Evolutionary conservation across 2,329 filamentous ascomycete genomes (phyloP).

Genomic region (Arthrinium phaeospermum): DNA sequence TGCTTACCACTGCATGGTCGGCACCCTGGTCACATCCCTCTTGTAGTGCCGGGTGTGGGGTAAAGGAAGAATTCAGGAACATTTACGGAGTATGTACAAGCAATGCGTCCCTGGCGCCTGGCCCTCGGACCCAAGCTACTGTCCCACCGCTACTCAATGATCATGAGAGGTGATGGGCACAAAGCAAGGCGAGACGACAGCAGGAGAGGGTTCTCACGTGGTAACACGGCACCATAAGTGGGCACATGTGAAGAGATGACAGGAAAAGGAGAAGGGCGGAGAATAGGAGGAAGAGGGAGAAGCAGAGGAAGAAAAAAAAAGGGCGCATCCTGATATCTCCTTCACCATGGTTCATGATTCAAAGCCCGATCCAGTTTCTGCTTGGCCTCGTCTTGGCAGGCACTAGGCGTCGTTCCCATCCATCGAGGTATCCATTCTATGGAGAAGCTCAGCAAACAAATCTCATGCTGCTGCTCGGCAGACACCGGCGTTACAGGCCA

Average conservation of each 20-base stretch:
- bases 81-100: not conserved
- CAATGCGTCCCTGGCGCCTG: not conserved
- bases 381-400: conserved; percentile 8
- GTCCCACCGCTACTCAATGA: not conserved
- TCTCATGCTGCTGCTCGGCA: not conserved
- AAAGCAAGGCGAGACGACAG: not conserved
- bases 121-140: not conserved
- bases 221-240: not conserved
- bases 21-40: not conserved
- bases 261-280: not conserved
- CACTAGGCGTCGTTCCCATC: not conserved
- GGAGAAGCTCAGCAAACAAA: not conserved
- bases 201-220: not conserved
- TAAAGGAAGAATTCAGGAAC: not conserved
- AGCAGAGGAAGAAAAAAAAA: not conserved
- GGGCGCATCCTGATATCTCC: not conserved
- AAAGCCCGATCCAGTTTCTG: not conserved
- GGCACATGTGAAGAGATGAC: not conserved
- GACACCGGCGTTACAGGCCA: not conserved
- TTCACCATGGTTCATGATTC: not conserved
- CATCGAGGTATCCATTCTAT: not conserved
- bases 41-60: conserved; percentile 4
- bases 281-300: not conserved
- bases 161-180: not conserved
- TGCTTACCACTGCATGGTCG: conserved; percentile 11